phyloP scores from a whole-genome alignment of 768 basidiomycete species.

The Auriscalpium microsporum region DNA sequence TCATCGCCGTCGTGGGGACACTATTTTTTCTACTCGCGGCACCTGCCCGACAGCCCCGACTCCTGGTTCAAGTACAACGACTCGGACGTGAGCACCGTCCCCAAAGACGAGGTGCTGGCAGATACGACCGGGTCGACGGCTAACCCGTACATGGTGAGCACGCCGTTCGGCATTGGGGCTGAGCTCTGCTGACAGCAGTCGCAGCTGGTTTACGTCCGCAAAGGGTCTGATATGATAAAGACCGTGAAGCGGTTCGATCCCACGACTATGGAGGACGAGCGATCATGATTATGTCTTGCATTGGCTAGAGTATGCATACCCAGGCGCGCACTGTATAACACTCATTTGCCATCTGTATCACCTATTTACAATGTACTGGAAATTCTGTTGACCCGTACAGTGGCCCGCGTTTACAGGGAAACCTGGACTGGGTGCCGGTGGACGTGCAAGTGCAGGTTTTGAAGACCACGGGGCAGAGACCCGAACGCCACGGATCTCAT shows the following conservation, averaged over 20 bases:
- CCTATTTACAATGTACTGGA: background rate
- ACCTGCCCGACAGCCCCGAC: conserved; percentile 72
- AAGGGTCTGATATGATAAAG: conserved; percentile 69
- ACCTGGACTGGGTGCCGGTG: too few species aligned
- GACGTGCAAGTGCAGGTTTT: too few species aligned
- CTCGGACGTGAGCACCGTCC: conserved; percentile 69
- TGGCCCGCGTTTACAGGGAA: too few species aligned
- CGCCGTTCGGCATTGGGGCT: background rate
- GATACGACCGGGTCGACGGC: conserved; percentile 87
- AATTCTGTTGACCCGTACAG: too few species aligned
- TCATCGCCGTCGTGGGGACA: conserved; percentile 83
- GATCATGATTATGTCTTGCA: background rate
- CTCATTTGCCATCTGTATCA: background rate
- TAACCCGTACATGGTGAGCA: conserved; percentile 79
- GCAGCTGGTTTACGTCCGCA: conserved; percentile 78
- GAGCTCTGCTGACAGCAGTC: background rate
- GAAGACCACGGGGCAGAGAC: too few species aligned
- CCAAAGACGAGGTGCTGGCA: conserved; percentile 75
- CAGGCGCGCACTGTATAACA: background rate
- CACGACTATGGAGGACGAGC: conserved; percentile 18
- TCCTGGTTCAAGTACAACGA: conserved; percentile 98
- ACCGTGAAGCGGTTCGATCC: conserved; percentile 63
- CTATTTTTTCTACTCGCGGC: conserved; percentile 92
- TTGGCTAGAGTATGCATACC: background rate
- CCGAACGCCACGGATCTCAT: too few species aligned